These are phyloP conservation scores for Pyrus hybrid DNA, from an alignment of 331 rosid genomes.

Conservation along the genomic window DNA sequence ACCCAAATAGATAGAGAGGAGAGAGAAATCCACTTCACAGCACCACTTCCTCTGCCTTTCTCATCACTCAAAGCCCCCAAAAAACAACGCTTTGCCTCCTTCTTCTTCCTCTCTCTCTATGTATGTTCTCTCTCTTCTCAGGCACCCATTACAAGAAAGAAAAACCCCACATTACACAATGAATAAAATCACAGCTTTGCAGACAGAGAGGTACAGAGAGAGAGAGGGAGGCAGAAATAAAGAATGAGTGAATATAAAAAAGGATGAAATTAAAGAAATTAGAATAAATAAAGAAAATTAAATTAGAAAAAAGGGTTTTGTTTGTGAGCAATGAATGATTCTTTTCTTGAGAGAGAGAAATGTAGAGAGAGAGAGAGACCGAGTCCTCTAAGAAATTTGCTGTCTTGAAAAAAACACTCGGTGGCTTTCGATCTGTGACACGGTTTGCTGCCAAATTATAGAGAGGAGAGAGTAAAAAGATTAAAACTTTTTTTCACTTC, in stretches of 20 bases:
- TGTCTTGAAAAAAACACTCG: slow-evolving; percentile 15
- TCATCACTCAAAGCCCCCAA: slow-evolving; percentile 21
- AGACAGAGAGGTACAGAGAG: slow-evolving; percentile 16
- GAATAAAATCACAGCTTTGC: slow-evolving; percentile 21
- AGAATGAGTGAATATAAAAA: background rate
- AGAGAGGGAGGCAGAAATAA: background rate
- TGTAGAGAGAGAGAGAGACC: slow-evolving; percentile 22
- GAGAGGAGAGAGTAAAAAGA: background rate
- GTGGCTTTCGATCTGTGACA: slow-evolving; percentile 19
- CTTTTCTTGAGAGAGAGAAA: slow-evolving; percentile 52
- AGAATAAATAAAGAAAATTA: background rate
- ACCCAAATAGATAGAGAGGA: background rate
- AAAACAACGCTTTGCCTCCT: slow-evolving; percentile 8
- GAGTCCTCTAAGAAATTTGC: slow-evolving; percentile 22
- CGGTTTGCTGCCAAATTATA: slow-evolving; percentile 12
- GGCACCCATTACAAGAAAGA: slow-evolving; percentile 32
- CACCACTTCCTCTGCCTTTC: slow-evolving; percentile 14
- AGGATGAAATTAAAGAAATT: background rate
- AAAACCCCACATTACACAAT: slow-evolving; percentile 23
- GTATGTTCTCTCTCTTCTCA: background rate
- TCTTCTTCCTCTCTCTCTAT: background rate
- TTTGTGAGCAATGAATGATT: slow-evolving; percentile 37
- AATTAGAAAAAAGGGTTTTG: background rate
- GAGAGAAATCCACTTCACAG: slow-evolving; percentile 26
- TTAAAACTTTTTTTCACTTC: background rate